Percentiles rank a stretch among this genome's conserved stretches.
Conservation (phyloP, 805 yeast species). For the Lipomyces oligophaga region DNA sequence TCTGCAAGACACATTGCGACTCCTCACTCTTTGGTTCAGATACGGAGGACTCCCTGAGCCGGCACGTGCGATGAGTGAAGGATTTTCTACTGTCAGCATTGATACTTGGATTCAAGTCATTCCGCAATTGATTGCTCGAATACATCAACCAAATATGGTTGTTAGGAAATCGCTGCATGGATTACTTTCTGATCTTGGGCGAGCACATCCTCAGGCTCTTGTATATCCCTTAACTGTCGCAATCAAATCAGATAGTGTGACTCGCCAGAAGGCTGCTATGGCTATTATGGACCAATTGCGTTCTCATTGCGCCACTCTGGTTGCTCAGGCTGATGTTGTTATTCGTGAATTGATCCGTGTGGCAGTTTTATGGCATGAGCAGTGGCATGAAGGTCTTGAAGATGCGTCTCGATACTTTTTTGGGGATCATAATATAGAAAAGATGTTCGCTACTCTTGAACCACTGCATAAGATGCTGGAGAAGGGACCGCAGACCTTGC, state of each 20-base stretch:
- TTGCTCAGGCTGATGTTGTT: slow-evolving; percentile 91
- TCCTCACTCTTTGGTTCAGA: slow-evolving; percentile 90
- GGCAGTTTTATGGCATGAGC: slow-evolving; percentile 95
- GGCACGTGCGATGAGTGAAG: slow-evolving; percentile 83
- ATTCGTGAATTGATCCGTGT: slow-evolving; percentile 89
- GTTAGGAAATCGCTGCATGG: slow-evolving; percentile 79
- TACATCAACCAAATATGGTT: slow-evolving; percentile 86
- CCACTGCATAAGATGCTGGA: slow-evolving; percentile 83
- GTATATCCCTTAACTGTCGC: slow-evolving; percentile 96
- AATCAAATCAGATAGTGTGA: slow-evolving; percentile 84
- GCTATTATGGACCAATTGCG: slow-evolving; percentile 91
- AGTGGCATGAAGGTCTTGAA: slow-evolving; percentile 96
- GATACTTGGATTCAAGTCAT: slow-evolving; percentile 95
- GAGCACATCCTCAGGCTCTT: slow-evolving; percentile 94
- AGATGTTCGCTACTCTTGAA: slow-evolving; percentile 86
- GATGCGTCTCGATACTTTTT: slow-evolving; percentile 92
- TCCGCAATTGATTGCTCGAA: slow-evolving; percentile 92
- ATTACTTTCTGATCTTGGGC: slow-evolving; percentile 79
- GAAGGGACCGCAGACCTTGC: slow-evolving; percentile 80
- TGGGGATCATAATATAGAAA: slow-evolving; percentile 91
- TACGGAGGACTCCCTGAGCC: slow-evolving; percentile 94
- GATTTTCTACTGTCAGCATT: slow-evolving; percentile 80
- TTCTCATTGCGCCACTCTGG: slow-evolving; percentile 75
- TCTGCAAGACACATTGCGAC: slow-evolving; percentile 84
- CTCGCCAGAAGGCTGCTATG: slow-evolving; percentile 85